Conservation (phyloP, 2,329 filamentous ascomycete genomes). For the Fusarium albosuccineum region DNA sequence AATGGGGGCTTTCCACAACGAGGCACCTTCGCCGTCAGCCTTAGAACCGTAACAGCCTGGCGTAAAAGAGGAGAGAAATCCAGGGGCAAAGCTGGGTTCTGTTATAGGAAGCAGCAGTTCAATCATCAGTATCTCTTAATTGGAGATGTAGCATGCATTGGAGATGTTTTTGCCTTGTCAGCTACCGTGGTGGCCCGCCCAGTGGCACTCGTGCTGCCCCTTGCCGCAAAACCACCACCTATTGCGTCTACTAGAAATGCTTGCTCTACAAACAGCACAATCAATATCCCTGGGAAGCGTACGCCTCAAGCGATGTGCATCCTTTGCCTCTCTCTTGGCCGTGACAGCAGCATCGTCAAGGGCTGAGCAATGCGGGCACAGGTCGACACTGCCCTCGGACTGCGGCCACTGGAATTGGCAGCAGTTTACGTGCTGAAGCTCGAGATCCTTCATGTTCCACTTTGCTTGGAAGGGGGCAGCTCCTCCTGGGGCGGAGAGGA, state of each 20-base stretch:
- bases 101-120: too few species aligned
- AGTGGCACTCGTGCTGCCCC: slow-evolving; percentile 29
- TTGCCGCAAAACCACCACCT: slow-evolving; percentile 29
- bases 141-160: too few species aligned
- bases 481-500: neutral
- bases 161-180: neutral
- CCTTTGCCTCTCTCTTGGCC: slow-evolving; percentile 7
- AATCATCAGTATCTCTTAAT: too few species aligned
- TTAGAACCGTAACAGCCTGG: too few species aligned
- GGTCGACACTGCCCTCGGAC: neutral
- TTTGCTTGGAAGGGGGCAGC: slow-evolving; percentile 20
- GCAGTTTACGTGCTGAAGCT: slow-evolving; percentile 20
- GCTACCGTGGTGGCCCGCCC: slow-evolving; percentile 20
- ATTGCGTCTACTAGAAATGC: neutral
- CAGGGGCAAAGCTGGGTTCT: too few species aligned
- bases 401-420: neutral
- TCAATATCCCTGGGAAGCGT: slow-evolving; percentile 11
- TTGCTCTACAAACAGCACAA: slow-evolving; percentile 15
- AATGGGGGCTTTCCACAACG: too few species aligned
- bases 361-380: slow-evolving; percentile 7
- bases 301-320: slow-evolving; percentile 9
- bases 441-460: slow-evolving; percentile 25
- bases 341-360: neutral
- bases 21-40: too few species aligned
- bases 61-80: too few species aligned